Percentiles rank a stretch among this genome's conserved stretches.
Evolutionary conservation across 1,284 basidiomycete genomes (phyloP).

Genomic region (Ceratobasidium sp.): DNA sequence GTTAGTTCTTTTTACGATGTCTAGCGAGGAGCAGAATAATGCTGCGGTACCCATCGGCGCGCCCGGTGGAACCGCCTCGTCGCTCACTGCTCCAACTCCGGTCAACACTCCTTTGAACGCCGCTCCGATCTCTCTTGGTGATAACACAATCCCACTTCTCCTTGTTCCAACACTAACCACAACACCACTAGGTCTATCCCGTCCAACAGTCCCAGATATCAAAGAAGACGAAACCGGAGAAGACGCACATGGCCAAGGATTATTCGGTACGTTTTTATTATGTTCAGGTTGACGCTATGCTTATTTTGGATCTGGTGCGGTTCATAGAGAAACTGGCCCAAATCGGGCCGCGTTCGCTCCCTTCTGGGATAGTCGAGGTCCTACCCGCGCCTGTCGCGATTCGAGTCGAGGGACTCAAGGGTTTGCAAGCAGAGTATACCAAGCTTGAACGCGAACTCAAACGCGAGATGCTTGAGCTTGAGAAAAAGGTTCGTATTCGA

Average conservation of each 20-base stretch:
- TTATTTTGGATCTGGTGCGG: not conserved
- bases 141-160: conserved; percentile 57
- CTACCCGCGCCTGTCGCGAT: conserved; percentile 86
- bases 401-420: conserved; percentile 93
- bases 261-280: conserved; percentile 58
- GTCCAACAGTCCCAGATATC: conserved; percentile 73
- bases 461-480: conserved; percentile 94
- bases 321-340: conserved; percentile 69
- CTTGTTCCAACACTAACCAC: not conserved
- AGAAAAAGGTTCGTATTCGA: conserved; percentile 82
- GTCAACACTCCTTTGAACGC: conserved; percentile 84
- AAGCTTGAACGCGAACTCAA: conserved; percentile 97
- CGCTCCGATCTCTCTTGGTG: conserved; percentile 73
- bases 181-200: conserved; percentile 56
- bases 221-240: conserved; percentile 68
- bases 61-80: conserved; percentile 3
- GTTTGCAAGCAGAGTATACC: conserved; percentile 92
- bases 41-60: conserved; percentile 48
- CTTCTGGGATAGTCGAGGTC: conserved; percentile 83
- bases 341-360: conserved; percentile 75
- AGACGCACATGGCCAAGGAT: conserved; percentile 56
- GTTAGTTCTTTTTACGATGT: conserved; percentile 7
- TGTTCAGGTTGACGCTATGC: conserved; percentile 52
- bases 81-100: conserved; percentile 73
- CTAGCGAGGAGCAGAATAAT: conserved; percentile 25